phyloP scores from a whole-genome alignment of 495 filamentous ascomycete species.

The Penicillium cataractarum region DNA sequence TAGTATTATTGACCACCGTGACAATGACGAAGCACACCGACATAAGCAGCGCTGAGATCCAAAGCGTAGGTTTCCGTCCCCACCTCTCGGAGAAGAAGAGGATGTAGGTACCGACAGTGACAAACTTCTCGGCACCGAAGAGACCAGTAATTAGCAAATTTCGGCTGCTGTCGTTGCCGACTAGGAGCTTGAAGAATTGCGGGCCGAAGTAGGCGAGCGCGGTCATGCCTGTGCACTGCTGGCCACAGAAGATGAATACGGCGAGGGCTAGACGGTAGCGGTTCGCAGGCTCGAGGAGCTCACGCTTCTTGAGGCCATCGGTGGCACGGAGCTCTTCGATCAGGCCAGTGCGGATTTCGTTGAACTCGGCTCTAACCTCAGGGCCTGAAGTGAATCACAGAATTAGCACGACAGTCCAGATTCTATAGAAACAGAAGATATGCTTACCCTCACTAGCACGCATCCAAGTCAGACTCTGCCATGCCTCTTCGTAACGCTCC shows the following conservation, averaged over 20 bases:
- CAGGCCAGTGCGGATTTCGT: constrained; percentile 48
- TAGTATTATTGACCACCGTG: constrained; percentile 43
- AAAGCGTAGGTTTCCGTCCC: constrained; percentile 58
- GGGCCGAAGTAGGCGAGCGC: constrained; percentile 51
- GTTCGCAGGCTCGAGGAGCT: constrained; percentile 47
- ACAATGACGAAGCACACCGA: constrained; percentile 54
- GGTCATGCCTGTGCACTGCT: constrained; percentile 49
- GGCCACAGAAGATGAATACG: constrained; percentile 42
- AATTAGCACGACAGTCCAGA: neutral
- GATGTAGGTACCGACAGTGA: constrained; percentile 47
- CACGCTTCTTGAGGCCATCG: constrained; percentile 48
- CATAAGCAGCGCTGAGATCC: constrained; percentile 52
- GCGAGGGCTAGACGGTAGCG: constrained; percentile 44
- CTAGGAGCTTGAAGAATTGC: constrained; percentile 53
- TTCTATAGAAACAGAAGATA: neutral
- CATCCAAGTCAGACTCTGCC: constrained; percentile 51
- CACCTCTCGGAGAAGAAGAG: constrained; percentile 57
- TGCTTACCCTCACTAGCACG: constrained; percentile 45
- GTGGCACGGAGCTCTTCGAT: constrained; percentile 46
- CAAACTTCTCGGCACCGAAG: constrained; percentile 54
- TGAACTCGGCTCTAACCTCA: constrained; percentile 47
- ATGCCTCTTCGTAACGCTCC: constrained; percentile 53
- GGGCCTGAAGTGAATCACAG: constrained; percentile 6
- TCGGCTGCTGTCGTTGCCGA: constrained; percentile 42
- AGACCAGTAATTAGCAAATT: constrained; percentile 51